Evolutionary conservation across 2,329 filamentous ascomycete genomes (phyloP).

Genomic region (Simplicillium aogashimaense): DNA sequence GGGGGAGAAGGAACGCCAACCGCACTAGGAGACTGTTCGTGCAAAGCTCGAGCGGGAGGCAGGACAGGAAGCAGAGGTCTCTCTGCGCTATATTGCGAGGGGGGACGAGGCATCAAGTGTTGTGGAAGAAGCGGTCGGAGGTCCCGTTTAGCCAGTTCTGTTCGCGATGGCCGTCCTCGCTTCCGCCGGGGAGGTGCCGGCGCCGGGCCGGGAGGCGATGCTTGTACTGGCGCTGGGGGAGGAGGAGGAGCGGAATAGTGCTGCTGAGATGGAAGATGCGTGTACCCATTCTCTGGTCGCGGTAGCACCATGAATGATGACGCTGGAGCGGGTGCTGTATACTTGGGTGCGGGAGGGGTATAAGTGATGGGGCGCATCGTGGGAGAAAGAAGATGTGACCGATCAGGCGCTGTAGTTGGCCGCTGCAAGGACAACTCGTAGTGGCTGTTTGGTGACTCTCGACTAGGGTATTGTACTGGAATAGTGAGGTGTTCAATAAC

Average conservation of each 20-base stretch:
- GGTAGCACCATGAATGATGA: constrained; percentile 1
- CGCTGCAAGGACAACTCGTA: constrained; percentile 16
- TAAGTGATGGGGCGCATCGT: constrained; percentile 5
- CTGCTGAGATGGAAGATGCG: background rate
- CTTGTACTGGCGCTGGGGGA: constrained; percentile 2
- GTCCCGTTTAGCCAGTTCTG: constrained; percentile 26
- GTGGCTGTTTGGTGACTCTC: constrained; percentile 19
- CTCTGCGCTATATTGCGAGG: constrained; percentile 2
- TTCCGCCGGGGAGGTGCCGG: constrained; percentile 21
- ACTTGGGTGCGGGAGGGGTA: constrained; percentile 10
- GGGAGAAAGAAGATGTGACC: background rate
- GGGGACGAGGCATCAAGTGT: constrained; percentile 19
- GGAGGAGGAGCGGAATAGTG: background rate
- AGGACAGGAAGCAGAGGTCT: background rate
- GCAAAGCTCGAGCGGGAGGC: background rate
- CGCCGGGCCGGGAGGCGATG: constrained; percentile 2
- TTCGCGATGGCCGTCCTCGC: constrained; percentile 34
- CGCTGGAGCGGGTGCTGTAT: background rate
- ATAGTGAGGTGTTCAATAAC: constrained; percentile 27
- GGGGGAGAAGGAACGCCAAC: too few relatives aligned
- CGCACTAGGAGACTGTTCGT: background rate
- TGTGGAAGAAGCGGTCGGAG: constrained; percentile 21
- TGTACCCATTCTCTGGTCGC: constrained; percentile 4
- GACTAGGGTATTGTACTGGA: constrained; percentile 19
- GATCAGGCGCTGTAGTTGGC: too few relatives aligned